Conservation (phyloP, 2,329 filamentous ascomycete genomes). For the Emericellopsis atlantica region DNA sequence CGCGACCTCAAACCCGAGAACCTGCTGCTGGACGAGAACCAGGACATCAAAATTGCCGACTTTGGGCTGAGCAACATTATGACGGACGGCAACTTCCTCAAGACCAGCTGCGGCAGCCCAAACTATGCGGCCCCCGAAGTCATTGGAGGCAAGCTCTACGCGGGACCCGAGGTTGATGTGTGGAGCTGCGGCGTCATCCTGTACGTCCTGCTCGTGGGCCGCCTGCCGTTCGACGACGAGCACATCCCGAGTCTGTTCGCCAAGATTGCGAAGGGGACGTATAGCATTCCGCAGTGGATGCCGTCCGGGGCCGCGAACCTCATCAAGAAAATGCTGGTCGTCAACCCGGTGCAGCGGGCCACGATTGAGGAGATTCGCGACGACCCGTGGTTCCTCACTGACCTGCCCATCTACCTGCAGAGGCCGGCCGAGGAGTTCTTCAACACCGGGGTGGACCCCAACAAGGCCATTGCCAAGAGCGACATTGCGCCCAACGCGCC, state of each 20-base stretch:
- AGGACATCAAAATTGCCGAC: slow-evolving; percentile 98
- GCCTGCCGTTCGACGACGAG: slow-evolving; percentile 93
- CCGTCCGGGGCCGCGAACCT: slow-evolving; percentile 68
- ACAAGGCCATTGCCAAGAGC: slow-evolving; percentile 75
- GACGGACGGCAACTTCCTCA: slow-evolving; percentile 98
- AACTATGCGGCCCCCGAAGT: slow-evolving; percentile 98
- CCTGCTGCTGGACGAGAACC: slow-evolving; percentile 80
- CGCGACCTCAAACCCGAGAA: slow-evolving; percentile 97
- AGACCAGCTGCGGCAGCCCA: slow-evolving; percentile 94
- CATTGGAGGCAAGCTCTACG: slow-evolving; percentile 94
- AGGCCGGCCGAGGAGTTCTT: slow-evolving; percentile 84
- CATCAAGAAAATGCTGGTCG: slow-evolving; percentile 88
- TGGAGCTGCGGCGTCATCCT: slow-evolving; percentile 95
- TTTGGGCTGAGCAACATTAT: slow-evolving; percentile 99
- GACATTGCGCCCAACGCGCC: slow-evolving; percentile 72
- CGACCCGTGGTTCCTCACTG: slow-evolving; percentile 87
- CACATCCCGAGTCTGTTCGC: slow-evolving; percentile 96
- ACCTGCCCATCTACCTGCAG: slow-evolving; percentile 75
- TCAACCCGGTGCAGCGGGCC: slow-evolving; percentile 87
- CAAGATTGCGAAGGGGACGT: slow-evolving; percentile 92
- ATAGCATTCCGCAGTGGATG: slow-evolving; percentile 85
- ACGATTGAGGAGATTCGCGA: slow-evolving; percentile 87
- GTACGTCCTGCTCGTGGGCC: slow-evolving; percentile 68
- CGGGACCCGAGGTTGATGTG: slow-evolving; percentile 93
- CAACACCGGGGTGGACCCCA: slow-evolving; percentile 87